Percentiles rank a stretch among this genome's conserved stretches.
Evolutionary conservation across 768 basidiomycete species (phyloP).

Genomic region (Daedaleopsis nitida): DNA sequence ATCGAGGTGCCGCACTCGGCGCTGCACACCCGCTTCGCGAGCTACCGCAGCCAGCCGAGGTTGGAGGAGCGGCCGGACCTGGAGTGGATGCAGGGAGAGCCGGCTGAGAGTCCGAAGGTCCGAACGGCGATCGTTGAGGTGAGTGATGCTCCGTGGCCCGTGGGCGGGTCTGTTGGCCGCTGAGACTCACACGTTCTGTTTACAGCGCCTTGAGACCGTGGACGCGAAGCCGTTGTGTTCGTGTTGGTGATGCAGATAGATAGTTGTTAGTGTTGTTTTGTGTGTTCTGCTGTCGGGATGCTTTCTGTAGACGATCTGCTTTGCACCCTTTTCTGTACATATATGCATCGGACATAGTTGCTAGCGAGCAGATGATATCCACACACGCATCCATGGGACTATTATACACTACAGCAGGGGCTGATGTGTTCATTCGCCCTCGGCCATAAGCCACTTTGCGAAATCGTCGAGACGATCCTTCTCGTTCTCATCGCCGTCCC

Average conservation of each 20-base stretch:
- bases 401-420: slow-evolving; percentile 18
- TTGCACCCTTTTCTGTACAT: slow-evolving; percentile 4
- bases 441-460: slow-evolving; percentile 82
- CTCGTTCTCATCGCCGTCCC: slow-evolving; percentile 73
- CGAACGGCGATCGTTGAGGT: slow-evolving; percentile 76
- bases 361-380: slow-evolving; percentile 3
- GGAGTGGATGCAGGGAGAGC: slow-evolving; percentile 49
- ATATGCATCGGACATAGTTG: slow-evolving; percentile 1
- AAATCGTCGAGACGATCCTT: slow-evolving; percentile 87
- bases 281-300: slow-evolving; percentile 16
- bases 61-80: slow-evolving; percentile 35
- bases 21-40: slow-evolving; percentile 38
- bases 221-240: slow-evolving; percentile 68
- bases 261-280: not conserved
- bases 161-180: not conserved
- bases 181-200: slow-evolving; percentile 4
- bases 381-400: slow-evolving; percentile 9
- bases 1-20: slow-evolving; percentile 52
- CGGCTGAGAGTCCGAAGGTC: slow-evolving; percentile 45
- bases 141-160: slow-evolving; percentile 22
- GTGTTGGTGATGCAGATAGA: slow-evolving; percentile 49
- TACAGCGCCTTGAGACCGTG: slow-evolving; percentile 73
- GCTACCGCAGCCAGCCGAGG: slow-evolving; percentile 29
- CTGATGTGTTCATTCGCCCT: slow-evolving; percentile 55
- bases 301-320: slow-evolving; percentile 4